Conservation (phyloP, 2,329 filamentous ascomycete species). For the Periconia digitata region DNA sequence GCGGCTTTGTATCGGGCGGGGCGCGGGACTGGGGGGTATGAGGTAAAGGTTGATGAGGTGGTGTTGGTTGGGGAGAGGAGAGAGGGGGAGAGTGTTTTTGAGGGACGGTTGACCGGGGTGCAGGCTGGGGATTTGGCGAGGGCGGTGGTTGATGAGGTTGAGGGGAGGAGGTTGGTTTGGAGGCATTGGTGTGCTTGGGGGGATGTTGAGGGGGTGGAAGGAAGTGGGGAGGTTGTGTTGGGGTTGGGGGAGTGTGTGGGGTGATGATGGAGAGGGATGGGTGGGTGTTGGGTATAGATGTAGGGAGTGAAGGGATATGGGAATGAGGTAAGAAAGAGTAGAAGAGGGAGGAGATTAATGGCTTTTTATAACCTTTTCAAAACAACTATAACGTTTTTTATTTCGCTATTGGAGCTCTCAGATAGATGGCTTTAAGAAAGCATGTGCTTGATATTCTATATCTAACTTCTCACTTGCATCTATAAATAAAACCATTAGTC, state of each 20-base stretch:
- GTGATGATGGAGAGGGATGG: not conserved
- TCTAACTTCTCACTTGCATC: too few relatives aligned
- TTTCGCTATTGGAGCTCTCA: too few relatives aligned
- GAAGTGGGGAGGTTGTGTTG: too few relatives aligned
- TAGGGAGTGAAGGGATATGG: too few relatives aligned
- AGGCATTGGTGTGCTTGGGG: slow-evolving; percentile 38
- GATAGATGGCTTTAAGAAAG: too few relatives aligned
- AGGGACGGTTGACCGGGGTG: slow-evolving; percentile 36
- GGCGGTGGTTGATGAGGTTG: slow-evolving; percentile 40
- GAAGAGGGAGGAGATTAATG: too few relatives aligned
- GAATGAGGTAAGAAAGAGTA: too few relatives aligned
- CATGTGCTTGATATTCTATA: too few relatives aligned
- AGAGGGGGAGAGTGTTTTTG: slow-evolving; percentile 25
- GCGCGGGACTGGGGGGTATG: slow-evolving; percentile 34
- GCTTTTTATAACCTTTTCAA: too few relatives aligned
- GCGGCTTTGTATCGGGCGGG: slow-evolving; percentile 38
- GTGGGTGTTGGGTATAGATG: not conserved
- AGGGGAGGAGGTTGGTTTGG: slow-evolving; percentile 24
- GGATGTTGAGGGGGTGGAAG: slow-evolving; percentile 32
- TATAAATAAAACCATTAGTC: too few relatives aligned
- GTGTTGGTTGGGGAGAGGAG: slow-evolving; percentile 27
- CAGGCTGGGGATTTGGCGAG: slow-evolving; percentile 37
- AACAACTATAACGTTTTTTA: too few relatives aligned
- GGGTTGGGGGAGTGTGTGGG: slow-evolving; percentile 1
- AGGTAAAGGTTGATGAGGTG: slow-evolving; percentile 36